Base-by-base conservation (phyloP, 2,329 filamentous ascomycete species). In the Exophiala spinifera region DNA sequence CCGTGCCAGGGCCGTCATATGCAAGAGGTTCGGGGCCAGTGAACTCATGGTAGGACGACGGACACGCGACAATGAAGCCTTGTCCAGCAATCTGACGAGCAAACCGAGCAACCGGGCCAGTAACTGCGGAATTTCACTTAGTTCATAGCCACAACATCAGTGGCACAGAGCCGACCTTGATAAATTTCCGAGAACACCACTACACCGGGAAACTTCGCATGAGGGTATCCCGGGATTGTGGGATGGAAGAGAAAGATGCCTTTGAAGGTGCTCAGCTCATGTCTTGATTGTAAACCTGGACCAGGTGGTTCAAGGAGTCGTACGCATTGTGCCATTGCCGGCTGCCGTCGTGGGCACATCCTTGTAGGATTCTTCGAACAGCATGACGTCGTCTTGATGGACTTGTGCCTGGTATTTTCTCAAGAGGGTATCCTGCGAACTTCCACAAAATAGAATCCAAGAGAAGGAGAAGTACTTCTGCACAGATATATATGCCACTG, bases 151-250 rank as follows among this genome's bases (percentile, higher is more conserved):
- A 20, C 23, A 53, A 23, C 15, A 19, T 19, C 19, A 33, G 34
- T 25, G 40, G 49, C 47, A 42, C 13, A 48, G 34, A 46, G 56
- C 67, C 53, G 71, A 91, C 90, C 91, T 84, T 96, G 91, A 68
- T 96, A 96, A 66, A 96, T 96, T 74, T 96, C 91, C 64, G 87
- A 91, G 69, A 95, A 96, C 53, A 96, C 79, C 13, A 89, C 87
- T 4, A 96, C 88, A 17, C 88, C 91, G 0, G 91, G 91, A 66
- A 95, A 96, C 66, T 84, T 91, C 72, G 91, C 91, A 62, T 94
- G 85, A 23, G 91, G 90, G 68, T 95, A 95, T 56, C 87, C 86
- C 1, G 89, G 82, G 62, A 96, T 86, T 13, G 82, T 84, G 6
- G 91, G 91, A 68, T 96, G 89, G 73, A 91, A 96, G 68, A 95